These are phyloP conservation scores for Tetracladium setigerum DNA, from an alignment of 495 filamentous ascomycete species.

Conservation along the genomic window DNA sequence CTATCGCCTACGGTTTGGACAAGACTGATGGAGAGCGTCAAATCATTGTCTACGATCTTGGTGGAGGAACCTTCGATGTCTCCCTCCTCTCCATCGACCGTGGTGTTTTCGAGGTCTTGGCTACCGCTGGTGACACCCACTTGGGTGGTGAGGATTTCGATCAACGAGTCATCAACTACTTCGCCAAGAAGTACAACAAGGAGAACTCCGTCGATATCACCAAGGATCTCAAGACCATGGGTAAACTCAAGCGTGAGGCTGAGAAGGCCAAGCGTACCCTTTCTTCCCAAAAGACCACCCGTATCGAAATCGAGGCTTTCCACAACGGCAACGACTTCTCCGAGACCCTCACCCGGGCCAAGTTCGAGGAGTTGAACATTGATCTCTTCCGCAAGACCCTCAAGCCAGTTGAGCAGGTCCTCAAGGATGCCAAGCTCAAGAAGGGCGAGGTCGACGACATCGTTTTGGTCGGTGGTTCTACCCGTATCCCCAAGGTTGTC, in stretches of 20 bases:
- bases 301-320: constrained; percentile 98
- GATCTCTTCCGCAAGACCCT: constrained; percentile 99
- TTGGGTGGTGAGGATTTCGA: constrained; percentile 99
- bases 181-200: constrained; percentile 99
- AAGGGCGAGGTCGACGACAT: constrained; percentile 83
- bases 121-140: constrained; percentile 98
- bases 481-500: constrained; percentile 96
- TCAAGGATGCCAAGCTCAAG: constrained; percentile 87
- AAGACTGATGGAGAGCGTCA: constrained; percentile 81
- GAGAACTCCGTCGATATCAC: constrained; percentile 87
- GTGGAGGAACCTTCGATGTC: constrained; percentile 99
- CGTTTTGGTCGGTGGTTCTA: constrained; percentile 85
- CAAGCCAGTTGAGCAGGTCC: constrained; percentile 96
- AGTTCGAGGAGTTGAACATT: constrained; percentile 98
- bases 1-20: constrained; percentile 83
- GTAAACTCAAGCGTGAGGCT: constrained; percentile 98
- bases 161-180: constrained; percentile 94
- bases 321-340: constrained; percentile 96
- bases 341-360: constrained; percentile 95
- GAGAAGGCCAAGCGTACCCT: constrained; percentile 99
- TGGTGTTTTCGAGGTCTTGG: constrained; percentile 95
- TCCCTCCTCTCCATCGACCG: constrained; percentile 94
- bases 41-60: constrained; percentile 96
- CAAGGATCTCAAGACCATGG: constrained; percentile 97
- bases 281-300: constrained; percentile 96